A percentile compares a stretch with the other conserved stretches of the same genome.
Conservation (phyloP, 2,329 filamentous ascomycete genomes). For the Hortaea werneckii region DNA sequence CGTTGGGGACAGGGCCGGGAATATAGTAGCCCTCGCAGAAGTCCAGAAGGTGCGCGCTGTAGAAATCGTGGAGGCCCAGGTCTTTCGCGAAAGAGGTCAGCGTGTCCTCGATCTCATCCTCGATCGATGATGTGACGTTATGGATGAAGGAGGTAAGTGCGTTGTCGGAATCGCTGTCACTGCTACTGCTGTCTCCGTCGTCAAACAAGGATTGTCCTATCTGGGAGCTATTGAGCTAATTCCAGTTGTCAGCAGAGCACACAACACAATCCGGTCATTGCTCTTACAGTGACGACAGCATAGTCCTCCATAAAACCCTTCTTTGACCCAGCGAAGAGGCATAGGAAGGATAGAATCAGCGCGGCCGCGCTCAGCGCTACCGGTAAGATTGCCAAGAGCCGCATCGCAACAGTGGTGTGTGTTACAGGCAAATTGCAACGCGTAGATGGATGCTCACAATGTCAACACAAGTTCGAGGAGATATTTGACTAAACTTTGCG, state of each 20-base stretch:
- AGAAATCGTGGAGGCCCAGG: slow-evolving; percentile 51
- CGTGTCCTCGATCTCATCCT: slow-evolving; percentile 32
- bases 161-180: slow-evolving; percentile 7
- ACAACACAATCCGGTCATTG: neutral
- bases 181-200: slow-evolving; percentile 6
- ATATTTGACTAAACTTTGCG: too few species aligned
- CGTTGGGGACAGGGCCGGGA: slow-evolving; percentile 33
- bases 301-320: slow-evolving; percentile 47
- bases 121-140: slow-evolving; percentile 23
- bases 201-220: slow-evolving; percentile 34
- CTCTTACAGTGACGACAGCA: slow-evolving; percentile 44
- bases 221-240: slow-evolving; percentile 46
- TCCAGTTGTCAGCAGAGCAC: neutral
- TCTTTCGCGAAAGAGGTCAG: slow-evolving; percentile 34
- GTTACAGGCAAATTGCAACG: too few species aligned
- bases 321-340: slow-evolving; percentile 50
- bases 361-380: slow-evolving; percentile 38
- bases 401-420: slow-evolving; percentile 1
- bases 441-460: too few species aligned
- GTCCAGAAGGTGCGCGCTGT: slow-evolving; percentile 50
- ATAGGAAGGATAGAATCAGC: slow-evolving; percentile 48
- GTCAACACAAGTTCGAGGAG: too few species aligned
- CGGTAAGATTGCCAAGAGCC: slow-evolving; percentile 10
- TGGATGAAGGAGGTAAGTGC: slow-evolving; percentile 24
- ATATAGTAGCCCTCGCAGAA: slow-evolving; percentile 46